Evolutionary conservation across 768 basidiomycete species (phyloP), one percentile per base, ranked within the genome.

Genomic region (Tulasnella calospora): DNA sequence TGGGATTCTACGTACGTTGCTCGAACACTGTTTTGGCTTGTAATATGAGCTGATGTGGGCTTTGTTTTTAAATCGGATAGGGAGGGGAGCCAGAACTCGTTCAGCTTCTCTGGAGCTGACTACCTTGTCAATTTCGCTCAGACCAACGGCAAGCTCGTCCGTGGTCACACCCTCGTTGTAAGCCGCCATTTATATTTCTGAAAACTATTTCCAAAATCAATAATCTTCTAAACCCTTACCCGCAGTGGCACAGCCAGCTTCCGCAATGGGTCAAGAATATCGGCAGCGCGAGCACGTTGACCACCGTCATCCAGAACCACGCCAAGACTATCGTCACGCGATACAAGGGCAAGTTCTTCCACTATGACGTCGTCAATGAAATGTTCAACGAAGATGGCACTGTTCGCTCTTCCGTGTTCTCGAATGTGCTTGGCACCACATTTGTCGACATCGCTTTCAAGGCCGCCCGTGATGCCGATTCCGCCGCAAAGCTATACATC

Each of bases 371-470:
- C 23, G 77, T 82, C 69, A 83, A 82, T 80, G 88, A 89, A 82
- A 87, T 87, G 76, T 85, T 89, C 82, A 88, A 88, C 82, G 88
- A 89, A 33, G 86, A 88, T 80, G 88, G 88, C 70, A 85, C 84
- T 73, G 81, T 88, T 73, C 85, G 87, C 38, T 85, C 84, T 40
- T 86, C 86, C 79, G 86, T 89, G n/a, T 76, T 76, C 75, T 57
- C 30, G 74, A 86, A 86, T 76, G 87, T 88, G 47, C 83, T 89
- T n/a, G 88, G 88, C 78, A 77, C 86, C 83, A 27, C 76, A 3
- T 89, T 88, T 82, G 86, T 90, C 81, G 84, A 84, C 44, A 86
- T 88, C 79, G 88, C 89, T n/a, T 89, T 88, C 85, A 81, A 85
- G 79, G 86, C 88, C 35, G 89, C 89, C 8, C 84, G 87, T n/a